Evolutionary conservation across 495 filamentous ascomycete genomes (phyloP).

Genomic region (Daldinia caldariorum): DNA sequence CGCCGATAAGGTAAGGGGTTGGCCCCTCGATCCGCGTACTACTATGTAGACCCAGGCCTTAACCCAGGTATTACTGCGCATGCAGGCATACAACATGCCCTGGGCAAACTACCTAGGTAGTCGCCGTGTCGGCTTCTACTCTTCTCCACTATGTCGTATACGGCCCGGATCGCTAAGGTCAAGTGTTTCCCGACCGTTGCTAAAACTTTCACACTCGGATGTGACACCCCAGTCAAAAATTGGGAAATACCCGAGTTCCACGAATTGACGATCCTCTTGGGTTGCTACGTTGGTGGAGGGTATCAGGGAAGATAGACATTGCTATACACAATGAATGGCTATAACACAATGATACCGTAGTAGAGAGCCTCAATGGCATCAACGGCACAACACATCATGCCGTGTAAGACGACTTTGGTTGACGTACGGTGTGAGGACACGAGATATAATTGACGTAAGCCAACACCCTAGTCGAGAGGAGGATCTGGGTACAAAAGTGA

Average conservation of each 20-base stretch:
- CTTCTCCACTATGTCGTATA: not conserved
- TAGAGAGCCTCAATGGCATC: conserved; percentile 1
- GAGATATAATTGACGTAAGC: not conserved
- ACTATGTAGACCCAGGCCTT: conserved; percentile 1
- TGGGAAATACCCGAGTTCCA: not conserved
- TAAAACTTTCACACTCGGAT: not conserved
- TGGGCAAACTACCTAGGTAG: not conserved
- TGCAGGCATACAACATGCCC: not conserved
- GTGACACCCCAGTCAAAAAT: too few relatives aligned
- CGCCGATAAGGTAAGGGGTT: conserved; percentile 10
- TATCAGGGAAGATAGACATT: too few relatives aligned
- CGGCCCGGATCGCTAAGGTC: conserved; percentile 2
- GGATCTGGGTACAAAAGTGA: not conserved
- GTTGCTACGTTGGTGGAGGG: not conserved
- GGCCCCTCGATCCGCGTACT: conserved; percentile 12
- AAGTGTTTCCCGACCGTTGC: not conserved
- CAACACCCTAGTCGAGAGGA: not conserved
- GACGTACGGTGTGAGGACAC: not conserved
- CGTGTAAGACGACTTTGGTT: not conserved
- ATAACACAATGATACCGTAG: too few relatives aligned
- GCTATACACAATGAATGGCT: too few relatives aligned
- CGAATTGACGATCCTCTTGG: not conserved
- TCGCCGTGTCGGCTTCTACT: not conserved
- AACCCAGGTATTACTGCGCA: not conserved
- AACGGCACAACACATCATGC: conserved; percentile 1